Conservation (phyloP, 1,139 yeast species). For the Debaryomyces fabryi region DNA sequence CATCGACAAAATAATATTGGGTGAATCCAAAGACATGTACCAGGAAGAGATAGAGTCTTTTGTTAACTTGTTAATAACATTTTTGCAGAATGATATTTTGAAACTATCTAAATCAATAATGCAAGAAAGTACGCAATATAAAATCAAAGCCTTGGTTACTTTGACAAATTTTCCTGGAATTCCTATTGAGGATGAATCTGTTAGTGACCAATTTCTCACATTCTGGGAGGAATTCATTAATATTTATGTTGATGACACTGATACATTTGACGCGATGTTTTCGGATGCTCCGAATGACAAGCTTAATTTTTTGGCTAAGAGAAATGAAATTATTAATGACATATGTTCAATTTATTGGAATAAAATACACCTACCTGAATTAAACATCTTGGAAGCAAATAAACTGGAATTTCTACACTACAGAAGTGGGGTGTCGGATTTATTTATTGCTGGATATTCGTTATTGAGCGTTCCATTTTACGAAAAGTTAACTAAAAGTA, state of each 20-base stretch:
- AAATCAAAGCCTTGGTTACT: conserved; percentile 53
- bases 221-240: conserved; percentile 84
- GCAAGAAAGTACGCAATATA: conserved; percentile 38
- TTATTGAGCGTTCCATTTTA: conserved; percentile 61
- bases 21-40: conserved; percentile 34
- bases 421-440: conserved; percentile 73
- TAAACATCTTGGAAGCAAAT: conserved; percentile 16
- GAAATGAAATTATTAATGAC: conserved; percentile 42
- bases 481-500: conserved; percentile 48
- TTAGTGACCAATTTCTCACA: conserved; percentile 68
- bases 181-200: conserved; percentile 67
- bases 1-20: conserved; percentile 25
- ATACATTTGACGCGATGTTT: conserved; percentile 34
- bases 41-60: conserved; percentile 50
- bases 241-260: conserved; percentile 58
- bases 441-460: conserved; percentile 70
- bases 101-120: conserved; percentile 50
- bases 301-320: conserved; percentile 27
- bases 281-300: conserved; percentile 26
- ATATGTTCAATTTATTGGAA: conserved; percentile 64
- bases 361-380: conserved; percentile 49
- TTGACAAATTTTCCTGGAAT: conserved; percentile 62
- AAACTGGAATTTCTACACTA: conserved; percentile 62
- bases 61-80: conserved; percentile 54
- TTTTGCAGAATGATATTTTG: conserved; percentile 54